Base-by-base conservation (phyloP, 140 eudicot genomes). In the Senecio squalidus region DNA sequence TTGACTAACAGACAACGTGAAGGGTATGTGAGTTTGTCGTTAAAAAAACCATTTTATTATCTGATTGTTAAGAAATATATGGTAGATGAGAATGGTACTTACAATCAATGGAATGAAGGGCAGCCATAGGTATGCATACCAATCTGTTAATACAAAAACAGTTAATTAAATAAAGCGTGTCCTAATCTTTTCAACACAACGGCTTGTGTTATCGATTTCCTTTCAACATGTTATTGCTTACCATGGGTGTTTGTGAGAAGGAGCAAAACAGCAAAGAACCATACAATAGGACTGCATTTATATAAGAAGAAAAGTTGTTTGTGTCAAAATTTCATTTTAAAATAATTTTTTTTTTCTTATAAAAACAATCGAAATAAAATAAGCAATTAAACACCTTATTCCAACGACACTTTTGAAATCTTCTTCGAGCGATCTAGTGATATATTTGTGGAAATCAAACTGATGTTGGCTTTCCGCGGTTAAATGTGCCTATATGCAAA, bases 51-150 rank as follows among this genome's bases (percentile, higher is more conserved):
- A n/a, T n/a, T n/a, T n/a, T n/a, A n/a, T n/a, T n/a, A n/a, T n/a
- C n/a, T n/a, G n/a, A n/a, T n/a, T n/a, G n/a, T n/a, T n/a, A n/a
- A n/a, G n/a, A n/a, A n/a, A n/a, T n/a, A n/a, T n/a, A 36, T 36
- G 43, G 16, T 10, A 36, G 43, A 36, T 40, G 11, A 31, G 24
- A 41, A 15, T 30, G 13, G 28, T 26, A 67, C 94, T 80, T 69
- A 84, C 94, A 43, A 80, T 34, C 30, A 84, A 33, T 29, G 94
- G 94, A 45, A 84, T 63, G 65, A 84, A 77, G 51, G 94, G 88
- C 18, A 84, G 69, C 94, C 94, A 84, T 30, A 61, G 55, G 65
- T 74, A 79, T 1, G 88, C 67, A n/a, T 74, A 68, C 94, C 84
- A 84, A 47, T 80, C 94, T 84, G 81, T 43, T 16, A 47, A 9